Percentiles rank a stretch among this genome's conserved stretches.
Conservation (phyloP, 2,329 filamentous ascomycete genomes). For the Sporothrix curviconia region DNA sequence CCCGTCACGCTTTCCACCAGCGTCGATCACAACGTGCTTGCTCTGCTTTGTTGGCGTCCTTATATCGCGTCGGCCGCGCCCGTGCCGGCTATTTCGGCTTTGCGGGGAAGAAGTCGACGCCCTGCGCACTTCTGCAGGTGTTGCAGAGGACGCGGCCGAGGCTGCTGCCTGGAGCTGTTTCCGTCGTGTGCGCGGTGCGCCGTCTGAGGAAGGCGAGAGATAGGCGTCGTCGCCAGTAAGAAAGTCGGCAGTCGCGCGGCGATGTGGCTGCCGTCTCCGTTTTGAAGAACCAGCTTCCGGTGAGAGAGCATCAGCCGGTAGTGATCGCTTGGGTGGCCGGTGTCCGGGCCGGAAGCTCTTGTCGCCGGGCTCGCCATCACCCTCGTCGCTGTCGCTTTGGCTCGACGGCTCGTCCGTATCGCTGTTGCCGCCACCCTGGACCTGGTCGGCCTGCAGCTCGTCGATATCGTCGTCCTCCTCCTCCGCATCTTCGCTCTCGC, state of each 20-base stretch:
- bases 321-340: background rate
- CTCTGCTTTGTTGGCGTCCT: background rate
- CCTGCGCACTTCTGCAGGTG: background rate
- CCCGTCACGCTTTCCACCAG: background rate
- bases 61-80: background rate
- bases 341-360: conserved; percentile 4
- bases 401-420: too few species aligned
- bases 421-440: too few species aligned
- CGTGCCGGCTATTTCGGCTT: background rate
- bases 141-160: background rate
- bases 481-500: conserved; percentile 4
- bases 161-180: background rate
- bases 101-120: background rate
- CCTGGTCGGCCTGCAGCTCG: too few species aligned
- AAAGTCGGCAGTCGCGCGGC: background rate
- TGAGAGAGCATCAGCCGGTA: background rate
- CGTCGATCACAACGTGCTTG: background rate
- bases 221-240: background rate
- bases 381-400: background rate
- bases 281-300: background rate
- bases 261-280: conserved; percentile 8
- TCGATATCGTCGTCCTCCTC: background rate
- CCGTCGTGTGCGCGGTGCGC: background rate
- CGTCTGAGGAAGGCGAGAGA: conserved; percentile 14
- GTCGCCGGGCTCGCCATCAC: background rate